Base-by-base conservation (phyloP, 2,329 filamentous ascomycete genomes). In the Massarina eburnea region DNA sequence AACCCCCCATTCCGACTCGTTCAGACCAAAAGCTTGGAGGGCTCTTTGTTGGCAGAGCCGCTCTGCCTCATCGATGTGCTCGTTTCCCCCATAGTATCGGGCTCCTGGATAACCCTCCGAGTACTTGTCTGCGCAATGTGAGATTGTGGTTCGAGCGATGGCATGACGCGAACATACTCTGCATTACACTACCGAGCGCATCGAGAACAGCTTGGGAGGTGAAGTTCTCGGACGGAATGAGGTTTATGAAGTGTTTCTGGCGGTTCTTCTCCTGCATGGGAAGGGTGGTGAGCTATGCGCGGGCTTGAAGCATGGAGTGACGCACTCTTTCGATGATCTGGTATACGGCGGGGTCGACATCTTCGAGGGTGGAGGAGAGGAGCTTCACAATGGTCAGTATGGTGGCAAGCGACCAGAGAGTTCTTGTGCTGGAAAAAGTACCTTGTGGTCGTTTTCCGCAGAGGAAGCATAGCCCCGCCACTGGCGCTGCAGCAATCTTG, bases 221-320 rank as follows among this genome's bases (percentile, higher is more conserved):
- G 76, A 99, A 91, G 81, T 99, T 99, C 80, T 99, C 94, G 46
- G 94, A 97, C 68, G 94, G 92, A 67, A 99, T 99, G 71, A 99
- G 86, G 70, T 97, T 97, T 76, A 99, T 96, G 67, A 96, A 99
- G 73, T 97, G 91, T 74, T 96, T 95, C 73, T 99, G 94, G 59
- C 94, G 83, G 58, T 81, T 82, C 82, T 97, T 97, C 79, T 99
- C 94, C 89, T 96, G 52, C 45, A 53, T 19, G 34, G 26, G 19
- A 41, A 48, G 20, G 18, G 21, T 30, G 34, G 51, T 67, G 42
- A 64, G 60, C 48, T 45, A 51, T 36, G 42, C 41, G 36, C 26
- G 19, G 39, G 44, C 40, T 58, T 22, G 52, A 45, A 35, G 46
- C 40, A 45, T 42, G 32, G 29, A 41, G 46, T 40, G 39, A 47